Conservation (phyloP, 495 filamentous ascomycete species). For the Podospora pseudopauciseta region DNA sequence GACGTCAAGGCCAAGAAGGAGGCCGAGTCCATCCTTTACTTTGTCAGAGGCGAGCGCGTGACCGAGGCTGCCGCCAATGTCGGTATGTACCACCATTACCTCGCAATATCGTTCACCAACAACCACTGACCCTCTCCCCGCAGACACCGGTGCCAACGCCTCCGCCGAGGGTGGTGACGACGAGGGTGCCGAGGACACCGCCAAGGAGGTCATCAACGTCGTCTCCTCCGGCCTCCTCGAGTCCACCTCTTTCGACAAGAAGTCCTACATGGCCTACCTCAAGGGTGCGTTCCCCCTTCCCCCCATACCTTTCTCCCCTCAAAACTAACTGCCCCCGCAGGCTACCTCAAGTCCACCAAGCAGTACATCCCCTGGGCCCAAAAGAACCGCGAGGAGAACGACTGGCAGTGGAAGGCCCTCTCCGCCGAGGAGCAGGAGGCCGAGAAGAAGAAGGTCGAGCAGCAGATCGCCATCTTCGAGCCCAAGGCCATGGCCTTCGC, state of each 20-base stretch:
- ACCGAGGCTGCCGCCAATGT: constrained; percentile 67
- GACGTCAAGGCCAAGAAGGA: constrained; percentile 79
- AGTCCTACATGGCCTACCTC: constrained; percentile 70
- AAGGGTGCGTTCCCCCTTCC: constrained; percentile 58
- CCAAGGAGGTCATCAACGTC: constrained; percentile 85
- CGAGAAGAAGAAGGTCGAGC: constrained; percentile 55
- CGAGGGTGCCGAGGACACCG: constrained; percentile 64
- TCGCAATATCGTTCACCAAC: neutral
- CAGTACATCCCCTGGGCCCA: constrained; percentile 42
- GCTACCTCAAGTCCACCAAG: constrained; percentile 87
- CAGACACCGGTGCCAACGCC: constrained; percentile 93
- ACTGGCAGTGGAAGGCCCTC: neutral
- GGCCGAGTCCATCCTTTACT: constrained; percentile 55
- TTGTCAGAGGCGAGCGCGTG: constrained; percentile 63
- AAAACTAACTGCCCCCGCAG: constrained; percentile 38
- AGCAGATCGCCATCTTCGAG: constrained; percentile 73
- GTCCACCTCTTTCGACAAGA: constrained; percentile 77
- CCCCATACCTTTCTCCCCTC: neutral
- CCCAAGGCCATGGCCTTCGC: constrained; percentile 62
- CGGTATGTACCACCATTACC: constrained; percentile 44
- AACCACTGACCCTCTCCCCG: constrained; percentile 4
- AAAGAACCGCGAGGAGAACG: neutral
- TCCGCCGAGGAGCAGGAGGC: constrained; percentile 26
- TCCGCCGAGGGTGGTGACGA: constrained; percentile 87
- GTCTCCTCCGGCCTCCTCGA: constrained; percentile 87